A percentile compares a stretch with the other conserved stretches of the same genome.
Evolutionary conservation across 768 basidiomycete genomes (phyloP).

Genomic region (Pleurotus cornucopiae): DNA sequence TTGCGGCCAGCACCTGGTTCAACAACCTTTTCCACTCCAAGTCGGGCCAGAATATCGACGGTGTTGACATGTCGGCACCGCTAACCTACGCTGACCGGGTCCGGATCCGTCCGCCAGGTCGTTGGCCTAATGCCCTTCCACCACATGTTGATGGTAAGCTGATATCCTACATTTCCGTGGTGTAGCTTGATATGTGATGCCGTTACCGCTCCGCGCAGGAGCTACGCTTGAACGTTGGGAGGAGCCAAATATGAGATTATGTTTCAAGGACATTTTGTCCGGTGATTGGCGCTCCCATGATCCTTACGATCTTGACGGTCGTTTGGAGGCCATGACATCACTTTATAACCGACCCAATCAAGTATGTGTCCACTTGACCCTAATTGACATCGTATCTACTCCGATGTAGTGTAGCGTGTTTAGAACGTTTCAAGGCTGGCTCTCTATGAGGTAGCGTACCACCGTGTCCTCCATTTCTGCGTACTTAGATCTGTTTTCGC

Average conservation of each 20-base stretch:
- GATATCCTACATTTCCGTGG: conserved; percentile 5
- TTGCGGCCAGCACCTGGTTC: conserved; percentile 53
- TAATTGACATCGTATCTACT: no score
- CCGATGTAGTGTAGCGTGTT: conserved; percentile 40
- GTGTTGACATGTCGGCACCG: conserved; percentile 58
- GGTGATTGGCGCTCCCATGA: conserved; percentile 66
- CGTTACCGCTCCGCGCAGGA: conserved; percentile 32
- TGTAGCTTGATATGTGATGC: conserved; percentile 6
- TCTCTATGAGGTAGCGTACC: conserved; percentile 52
- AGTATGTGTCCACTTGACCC: conserved; percentile 21
- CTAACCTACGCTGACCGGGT: conserved; percentile 72
- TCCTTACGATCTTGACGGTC: conserved; percentile 57
- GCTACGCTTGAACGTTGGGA: conserved; percentile 77
- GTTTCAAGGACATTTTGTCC: conserved; percentile 56
- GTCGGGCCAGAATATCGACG: conserved; percentile 32
- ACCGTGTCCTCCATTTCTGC: background rate
- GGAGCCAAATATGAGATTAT: conserved; percentile 51
- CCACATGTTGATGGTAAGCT: conserved; percentile 38
- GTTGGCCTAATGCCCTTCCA: conserved; percentile 46
- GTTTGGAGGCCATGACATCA: conserved; percentile 58
- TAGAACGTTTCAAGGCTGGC: conserved; percentile 76
- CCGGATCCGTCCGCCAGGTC: conserved; percentile 67
- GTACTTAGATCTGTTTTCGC: background rate
- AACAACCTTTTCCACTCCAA: conserved; percentile 59
- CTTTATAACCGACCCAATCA: conserved; percentile 57